Base-by-base conservation (phyloP, 345 rosid genomes). In the Dipteronia sinensis region DNA sequence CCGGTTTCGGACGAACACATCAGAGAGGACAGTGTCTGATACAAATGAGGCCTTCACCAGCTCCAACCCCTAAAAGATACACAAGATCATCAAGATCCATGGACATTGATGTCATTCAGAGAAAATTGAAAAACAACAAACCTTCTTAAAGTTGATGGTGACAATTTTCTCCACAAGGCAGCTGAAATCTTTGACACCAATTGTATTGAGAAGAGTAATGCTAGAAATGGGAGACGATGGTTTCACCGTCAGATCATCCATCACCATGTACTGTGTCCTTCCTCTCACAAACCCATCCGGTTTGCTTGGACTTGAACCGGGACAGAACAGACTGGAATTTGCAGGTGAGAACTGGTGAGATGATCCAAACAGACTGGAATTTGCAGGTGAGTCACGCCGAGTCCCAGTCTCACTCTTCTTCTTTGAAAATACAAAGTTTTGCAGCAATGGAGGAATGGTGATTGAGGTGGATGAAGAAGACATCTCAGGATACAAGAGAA, bases 131-230 rank as follows among this genome's bases (percentile, higher is more conserved):
- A 27, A 27, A 27, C 27, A 27, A 27, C 27, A 1, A 27, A 27
- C 27, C 27, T 27, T 27, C 27, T 27, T 27, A 27, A 27, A 12
- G 25, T 68, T 42, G 3, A 75, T 3, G 29, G 17, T 27, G 20
- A 79, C 75, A 12, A 13, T 46, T 63, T 75, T 79, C 66, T 74
- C 82, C 19, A 69, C 67, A 16, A 75, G 75, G 8, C 66, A 49
- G 68, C 72, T 4, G 10, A 63, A 10, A 67, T 74, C 75, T n/a
- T 42, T 29, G 22, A 77, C 22, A 19, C 53, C 10, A 5, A 29
- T n/a, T 13, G 3, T 27, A 19, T 58, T 80, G 56, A 80, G 6
- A 20, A 69, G 3, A 16, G 71, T 6, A 25, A 69, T 49, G 17
- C 42, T 13, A 17, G 78, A 69, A 19, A 75, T 53, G 38, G 58